Percentiles rank a stretch among this genome's conserved stretches.
Conservation (phyloP, 352 stramenopile genomes). For the Globisporangium solare region DNA sequence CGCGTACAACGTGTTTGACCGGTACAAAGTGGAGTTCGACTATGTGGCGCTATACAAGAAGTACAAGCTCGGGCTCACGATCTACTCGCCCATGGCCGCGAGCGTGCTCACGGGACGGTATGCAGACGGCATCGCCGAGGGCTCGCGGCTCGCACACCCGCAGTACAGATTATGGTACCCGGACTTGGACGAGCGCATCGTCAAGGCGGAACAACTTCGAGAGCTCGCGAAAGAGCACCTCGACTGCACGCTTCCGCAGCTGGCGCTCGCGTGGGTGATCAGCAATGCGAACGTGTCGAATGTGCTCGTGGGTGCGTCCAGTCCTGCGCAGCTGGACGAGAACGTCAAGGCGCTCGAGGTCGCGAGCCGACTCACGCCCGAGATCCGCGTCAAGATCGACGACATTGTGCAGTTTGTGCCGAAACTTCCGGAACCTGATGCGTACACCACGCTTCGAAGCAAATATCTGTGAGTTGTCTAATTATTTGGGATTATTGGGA, state of each 20-base stretch:
- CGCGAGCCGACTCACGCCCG: constrained; percentile 32
- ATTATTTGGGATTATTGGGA: too few relatives aligned
- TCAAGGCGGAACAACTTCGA: too few relatives aligned
- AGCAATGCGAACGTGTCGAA: constrained; percentile 30
- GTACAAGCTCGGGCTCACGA: constrained; percentile 35
- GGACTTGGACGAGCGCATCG: too few relatives aligned
- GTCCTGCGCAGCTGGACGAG: constrained; percentile 39
- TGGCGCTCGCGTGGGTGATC: constrained; percentile 37
- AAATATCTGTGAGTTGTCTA: not conserved
- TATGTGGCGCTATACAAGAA: constrained; percentile 41
- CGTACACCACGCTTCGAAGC: constrained; percentile 4
- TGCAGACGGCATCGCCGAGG: too few relatives aligned
- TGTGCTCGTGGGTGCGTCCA: constrained; percentile 37
- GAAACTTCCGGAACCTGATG: not conserved
- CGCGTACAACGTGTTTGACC: constrained; percentile 51
- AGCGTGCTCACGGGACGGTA: too few relatives aligned
- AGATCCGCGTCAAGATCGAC: constrained; percentile 45
- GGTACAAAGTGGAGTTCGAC: constrained; percentile 42
- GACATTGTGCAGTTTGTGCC: constrained; percentile 27
- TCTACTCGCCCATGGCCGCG: constrained; percentile 1
- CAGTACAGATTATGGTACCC: too few relatives aligned
- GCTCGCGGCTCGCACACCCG: too few relatives aligned
- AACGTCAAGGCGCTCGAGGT: constrained; percentile 44
- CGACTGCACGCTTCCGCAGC: constrained; percentile 7
- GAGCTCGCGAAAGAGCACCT: too few relatives aligned